Evolutionary conservation across 2,329 filamentous ascomycete genomes (phyloP).

Genomic region (Penicillium hordei): DNA sequence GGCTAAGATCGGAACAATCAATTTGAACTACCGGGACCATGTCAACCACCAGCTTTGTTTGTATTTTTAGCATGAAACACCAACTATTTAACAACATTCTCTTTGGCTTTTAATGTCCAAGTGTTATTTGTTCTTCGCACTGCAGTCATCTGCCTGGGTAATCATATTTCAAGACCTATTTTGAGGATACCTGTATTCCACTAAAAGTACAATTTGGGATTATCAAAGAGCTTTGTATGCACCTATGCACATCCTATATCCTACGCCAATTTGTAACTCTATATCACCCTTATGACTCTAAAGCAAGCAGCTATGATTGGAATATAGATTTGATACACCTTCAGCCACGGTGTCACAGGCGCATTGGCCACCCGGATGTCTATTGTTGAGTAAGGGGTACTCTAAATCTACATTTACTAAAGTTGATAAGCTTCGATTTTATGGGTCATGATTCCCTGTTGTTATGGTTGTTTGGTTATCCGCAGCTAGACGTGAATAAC

Average conservation of each 20-base stretch:
- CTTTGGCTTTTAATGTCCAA: not conserved
- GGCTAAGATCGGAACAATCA: slow-evolving; percentile 9
- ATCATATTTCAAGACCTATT: not conserved
- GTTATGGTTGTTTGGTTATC: not conserved
- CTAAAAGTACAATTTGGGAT: not conserved
- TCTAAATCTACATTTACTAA: not conserved
- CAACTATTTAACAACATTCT: not conserved
- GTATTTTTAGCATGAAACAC: slow-evolving; percentile 5
- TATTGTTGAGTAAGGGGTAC: not conserved
- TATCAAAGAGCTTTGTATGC: not conserved
- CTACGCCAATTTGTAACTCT: not conserved
- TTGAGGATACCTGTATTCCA: not conserved
- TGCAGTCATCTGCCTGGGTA: not conserved
- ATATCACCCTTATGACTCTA: not conserved
- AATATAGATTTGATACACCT: slow-evolving; percentile 3
- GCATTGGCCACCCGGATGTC: not conserved
- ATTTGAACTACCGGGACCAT: not conserved
- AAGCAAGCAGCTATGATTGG: not conserved
- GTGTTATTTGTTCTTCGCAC: not conserved
- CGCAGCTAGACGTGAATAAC: not conserved
- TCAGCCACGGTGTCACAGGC: slow-evolving; percentile 9
- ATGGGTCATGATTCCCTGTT: not conserved
- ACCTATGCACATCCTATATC: not conserved
- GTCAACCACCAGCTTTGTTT: slow-evolving; percentile 14
- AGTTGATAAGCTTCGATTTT: not conserved